Evolutionary conservation across 2,329 filamentous ascomycete genomes (phyloP).

Genomic region (Aspergillus sclerotialis): DNA sequence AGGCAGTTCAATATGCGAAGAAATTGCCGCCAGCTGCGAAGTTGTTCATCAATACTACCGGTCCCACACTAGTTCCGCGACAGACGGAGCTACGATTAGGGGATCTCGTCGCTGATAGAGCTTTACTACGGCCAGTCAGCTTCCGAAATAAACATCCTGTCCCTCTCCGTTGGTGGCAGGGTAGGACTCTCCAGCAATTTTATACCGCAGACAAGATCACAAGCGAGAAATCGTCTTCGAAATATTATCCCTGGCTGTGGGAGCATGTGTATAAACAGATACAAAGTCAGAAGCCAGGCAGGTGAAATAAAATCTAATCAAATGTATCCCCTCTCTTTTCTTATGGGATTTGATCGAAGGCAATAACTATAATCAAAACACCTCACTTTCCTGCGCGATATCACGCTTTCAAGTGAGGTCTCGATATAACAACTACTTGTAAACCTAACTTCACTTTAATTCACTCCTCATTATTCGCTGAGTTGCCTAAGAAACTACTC

Average conservation of each 20-base stretch:
- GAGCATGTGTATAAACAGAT: constrained; percentile 36
- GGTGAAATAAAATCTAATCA: constrained; percentile 3
- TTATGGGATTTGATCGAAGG: not conserved
- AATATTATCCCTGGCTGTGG: constrained; percentile 39
- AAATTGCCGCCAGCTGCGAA: constrained; percentile 38
- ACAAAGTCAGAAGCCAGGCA: constrained; percentile 15
- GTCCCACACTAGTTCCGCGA: constrained; percentile 37
- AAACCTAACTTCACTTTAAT: too few relatives aligned
- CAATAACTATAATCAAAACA: not conserved
- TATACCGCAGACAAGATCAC: constrained; percentile 32
- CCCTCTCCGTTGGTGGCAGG: constrained; percentile 31
- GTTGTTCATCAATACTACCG: constrained; percentile 40
- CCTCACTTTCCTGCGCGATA: not conserved
- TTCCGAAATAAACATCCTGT: constrained; percentile 34
- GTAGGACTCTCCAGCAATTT: constrained; percentile 30
- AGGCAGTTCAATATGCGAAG: constrained; percentile 36
- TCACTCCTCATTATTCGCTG: not conserved
- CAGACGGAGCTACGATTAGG: constrained; percentile 36
- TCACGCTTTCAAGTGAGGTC: not conserved
- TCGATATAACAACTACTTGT: too few relatives aligned
- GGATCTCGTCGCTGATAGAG: constrained; percentile 31
- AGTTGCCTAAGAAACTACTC: too few relatives aligned
- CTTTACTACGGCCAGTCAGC: constrained; percentile 31
- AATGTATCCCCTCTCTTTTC: not conserved
- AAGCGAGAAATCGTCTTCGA: constrained; percentile 29